Conservation (phyloP, 768 basidiomycete species). For the Tricholoma hemisulphureum region DNA sequence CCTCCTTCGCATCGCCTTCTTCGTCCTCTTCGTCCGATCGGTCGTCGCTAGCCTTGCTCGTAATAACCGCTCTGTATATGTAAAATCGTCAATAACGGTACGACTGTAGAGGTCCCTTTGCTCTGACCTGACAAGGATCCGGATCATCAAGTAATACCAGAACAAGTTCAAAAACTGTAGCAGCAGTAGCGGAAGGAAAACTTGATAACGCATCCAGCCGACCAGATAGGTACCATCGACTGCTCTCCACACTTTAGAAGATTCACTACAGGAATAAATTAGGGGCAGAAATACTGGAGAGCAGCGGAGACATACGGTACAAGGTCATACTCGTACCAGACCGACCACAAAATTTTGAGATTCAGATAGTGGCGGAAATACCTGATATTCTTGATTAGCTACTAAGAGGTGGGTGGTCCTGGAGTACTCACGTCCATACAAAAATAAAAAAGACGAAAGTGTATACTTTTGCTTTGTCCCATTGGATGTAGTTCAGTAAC, state of each 20-base stretch:
- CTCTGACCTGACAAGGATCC: constrained; percentile 71
- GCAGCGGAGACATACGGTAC: constrained; percentile 59
- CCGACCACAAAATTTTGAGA: constrained; percentile 80
- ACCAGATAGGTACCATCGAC: constrained; percentile 66
- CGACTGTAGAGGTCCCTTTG: background rate
- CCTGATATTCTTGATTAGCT: constrained; percentile 37
- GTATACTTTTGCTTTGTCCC: constrained; percentile 58
- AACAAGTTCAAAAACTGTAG: constrained; percentile 87
- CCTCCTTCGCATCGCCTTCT: constrained; percentile 27
- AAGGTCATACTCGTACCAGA: constrained; percentile 74
- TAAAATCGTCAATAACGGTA: constrained; percentile 10
- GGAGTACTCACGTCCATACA: constrained; percentile 73
- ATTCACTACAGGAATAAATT: constrained; percentile 40
- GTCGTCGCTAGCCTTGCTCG: constrained; percentile 56
- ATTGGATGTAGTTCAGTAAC: constrained; percentile 81
- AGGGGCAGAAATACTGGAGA: constrained; percentile 1
- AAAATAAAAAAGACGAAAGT: constrained; percentile 64
- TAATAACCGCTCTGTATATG: constrained; percentile 52
- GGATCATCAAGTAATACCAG: constrained; percentile 86
- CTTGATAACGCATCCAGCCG: constrained; percentile 79
- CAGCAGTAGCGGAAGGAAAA: constrained; percentile 70
- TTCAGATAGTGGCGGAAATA: constrained; percentile 96
- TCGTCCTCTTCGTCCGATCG: constrained; percentile 80
- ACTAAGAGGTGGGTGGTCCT: background rate
- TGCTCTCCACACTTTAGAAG: constrained; percentile 56